These are phyloP conservation scores for Xylaria nigripes DNA, from an alignment of 495 filamentous ascomycete species.

Conservation along the genomic window DNA sequence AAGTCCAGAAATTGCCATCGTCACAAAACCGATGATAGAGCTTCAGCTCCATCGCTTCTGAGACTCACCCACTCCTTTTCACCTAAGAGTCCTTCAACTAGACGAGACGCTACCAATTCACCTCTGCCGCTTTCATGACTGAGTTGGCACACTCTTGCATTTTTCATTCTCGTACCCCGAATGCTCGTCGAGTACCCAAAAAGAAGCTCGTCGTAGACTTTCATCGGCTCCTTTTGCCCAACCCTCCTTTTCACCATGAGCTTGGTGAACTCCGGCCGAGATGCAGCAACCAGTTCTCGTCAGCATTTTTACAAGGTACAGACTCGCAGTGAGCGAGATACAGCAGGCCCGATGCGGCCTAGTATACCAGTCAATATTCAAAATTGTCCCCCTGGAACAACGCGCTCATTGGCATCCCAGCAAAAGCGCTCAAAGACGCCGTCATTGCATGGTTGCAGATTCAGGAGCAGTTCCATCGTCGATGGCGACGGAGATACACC, in stretches of 20 bases:
- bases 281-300: slow-evolving; percentile 91
- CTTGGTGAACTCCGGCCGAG: no score
- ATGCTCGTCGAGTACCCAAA: slow-evolving; percentile 74
- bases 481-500: slow-evolving; percentile 86
- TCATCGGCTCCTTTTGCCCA: slow-evolving; percentile 79
- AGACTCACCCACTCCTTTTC: slow-evolving; percentile 71
- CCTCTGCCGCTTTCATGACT: slow-evolving; percentile 72
- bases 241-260: slow-evolving; percentile 87
- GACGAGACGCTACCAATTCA: slow-evolving; percentile 65
- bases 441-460: slow-evolving; percentile 78
- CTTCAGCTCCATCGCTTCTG: slow-evolving; percentile 73
- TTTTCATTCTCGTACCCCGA: slow-evolving; percentile 49
- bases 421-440: slow-evolving; percentile 53
- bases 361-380: slow-evolving; percentile 66
- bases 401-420: slow-evolving; percentile 64
- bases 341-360: slow-evolving; percentile 64
- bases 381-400: no score
- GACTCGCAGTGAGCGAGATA: slow-evolving; percentile 82
- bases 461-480: slow-evolving; percentile 74
- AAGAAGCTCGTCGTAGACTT: slow-evolving; percentile 82
- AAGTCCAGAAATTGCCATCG: slow-evolving; percentile 65
- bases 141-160: slow-evolving; percentile 85
- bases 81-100: slow-evolving; percentile 89
- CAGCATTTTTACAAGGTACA: no score
- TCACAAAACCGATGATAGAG: slow-evolving; percentile 80